A percentile compares a stretch with the other conserved stretches of the same genome.
phyloP scores from a whole-genome alignment of 805 yeast species.

The Sugiyamaella floridensis region DNA sequence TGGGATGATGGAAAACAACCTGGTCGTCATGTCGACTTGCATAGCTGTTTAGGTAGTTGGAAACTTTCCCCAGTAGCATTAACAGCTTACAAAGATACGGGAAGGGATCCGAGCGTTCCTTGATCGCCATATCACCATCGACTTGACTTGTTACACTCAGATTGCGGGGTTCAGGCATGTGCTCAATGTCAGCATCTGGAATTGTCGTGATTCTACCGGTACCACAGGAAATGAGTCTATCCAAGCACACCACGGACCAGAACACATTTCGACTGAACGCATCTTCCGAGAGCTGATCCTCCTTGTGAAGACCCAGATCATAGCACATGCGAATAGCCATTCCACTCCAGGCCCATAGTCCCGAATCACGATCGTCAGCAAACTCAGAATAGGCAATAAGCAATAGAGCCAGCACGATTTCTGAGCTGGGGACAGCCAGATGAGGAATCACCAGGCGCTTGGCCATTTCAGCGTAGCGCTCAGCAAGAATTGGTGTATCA shows the following conservation, averaged over 20 bases:
- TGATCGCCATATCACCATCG: conserved; percentile 8
- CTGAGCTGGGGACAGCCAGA: conserved; percentile 23
- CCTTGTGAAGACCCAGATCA: conserved; percentile 26
- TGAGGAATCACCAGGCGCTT: conserved; percentile 23
- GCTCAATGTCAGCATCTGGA: conserved; percentile 20
- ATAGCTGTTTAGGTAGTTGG: conserved; percentile 21
- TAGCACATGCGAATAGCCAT: conserved; percentile 27
- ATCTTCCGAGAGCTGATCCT: conserved; percentile 11
- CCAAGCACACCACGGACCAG: conserved; percentile 25
- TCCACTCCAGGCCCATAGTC: conserved; percentile 27
- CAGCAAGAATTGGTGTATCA: conserved; percentile 11
- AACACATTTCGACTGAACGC: conserved; percentile 19
- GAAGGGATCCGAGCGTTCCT: conserved; percentile 21
- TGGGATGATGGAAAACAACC: background rate
- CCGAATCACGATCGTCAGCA: conserved; percentile 26
- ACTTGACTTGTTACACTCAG: background rate
- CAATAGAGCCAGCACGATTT: conserved; percentile 23
- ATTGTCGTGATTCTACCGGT: conserved; percentile 24
- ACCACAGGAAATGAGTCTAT: conserved; percentile 24
- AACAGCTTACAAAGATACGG: conserved; percentile 23
- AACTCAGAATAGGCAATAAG: conserved; percentile 26
- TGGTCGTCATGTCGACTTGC: conserved; percentile 4
- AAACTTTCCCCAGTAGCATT: conserved; percentile 22
- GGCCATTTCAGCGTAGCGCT: conserved; percentile 23
- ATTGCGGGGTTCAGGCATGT: conserved; percentile 10